These are phyloP conservation scores for Piedraia hortae DNA, from an alignment of 2,329 filamentous ascomycete species.

Conservation along the genomic window DNA sequence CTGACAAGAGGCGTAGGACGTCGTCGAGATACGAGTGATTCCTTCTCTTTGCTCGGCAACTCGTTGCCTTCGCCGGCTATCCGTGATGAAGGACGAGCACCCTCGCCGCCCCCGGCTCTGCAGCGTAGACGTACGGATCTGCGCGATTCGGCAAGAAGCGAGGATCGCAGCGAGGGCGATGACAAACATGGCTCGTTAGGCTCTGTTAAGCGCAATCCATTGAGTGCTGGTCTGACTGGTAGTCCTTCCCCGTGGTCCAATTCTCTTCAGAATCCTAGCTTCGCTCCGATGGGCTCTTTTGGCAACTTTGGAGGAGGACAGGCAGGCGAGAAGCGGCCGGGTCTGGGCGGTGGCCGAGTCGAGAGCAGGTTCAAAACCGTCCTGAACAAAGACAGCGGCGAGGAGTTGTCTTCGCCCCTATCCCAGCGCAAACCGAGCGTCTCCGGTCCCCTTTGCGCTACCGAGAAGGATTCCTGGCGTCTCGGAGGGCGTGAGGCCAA, in stretches of 20 bases:
- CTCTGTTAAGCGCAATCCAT: constrained; percentile 27
- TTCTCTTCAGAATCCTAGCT: constrained; percentile 31
- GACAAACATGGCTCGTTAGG: constrained; percentile 20
- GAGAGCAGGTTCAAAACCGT: constrained; percentile 71
- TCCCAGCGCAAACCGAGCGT: constrained; percentile 28
- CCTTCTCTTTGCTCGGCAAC: constrained; percentile 24
- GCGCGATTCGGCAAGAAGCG: constrained; percentile 18
- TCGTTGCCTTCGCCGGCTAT: constrained; percentile 32
- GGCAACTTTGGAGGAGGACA: constrained; percentile 49
- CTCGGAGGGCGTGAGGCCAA: constrained; percentile 6
- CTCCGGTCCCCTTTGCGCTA: constrained; percentile 24
- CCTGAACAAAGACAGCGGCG: constrained; percentile 48
- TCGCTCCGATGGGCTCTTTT: constrained; percentile 58
- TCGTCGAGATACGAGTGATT: constrained; percentile 61
- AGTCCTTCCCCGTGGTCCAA: constrained; percentile 30
- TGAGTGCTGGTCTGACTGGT: constrained; percentile 22
- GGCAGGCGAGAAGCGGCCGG: constrained; percentile 40
- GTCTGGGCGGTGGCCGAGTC: constrained; percentile 36
- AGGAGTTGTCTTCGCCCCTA: constrained; percentile 22
- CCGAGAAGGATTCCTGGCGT: constrained; percentile 26
- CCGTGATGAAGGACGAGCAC: constrained; percentile 33
- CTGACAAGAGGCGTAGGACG: constrained; percentile 41
- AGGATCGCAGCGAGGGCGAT: constrained; percentile 13
- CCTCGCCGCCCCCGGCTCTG: constrained; percentile 32
- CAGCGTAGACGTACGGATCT: constrained; percentile 34